Evolutionary conservation across 768 basidiomycete species (phyloP), one percentile per base, ranked within the genome.

Genomic region (Termitomyces sp.): DNA sequence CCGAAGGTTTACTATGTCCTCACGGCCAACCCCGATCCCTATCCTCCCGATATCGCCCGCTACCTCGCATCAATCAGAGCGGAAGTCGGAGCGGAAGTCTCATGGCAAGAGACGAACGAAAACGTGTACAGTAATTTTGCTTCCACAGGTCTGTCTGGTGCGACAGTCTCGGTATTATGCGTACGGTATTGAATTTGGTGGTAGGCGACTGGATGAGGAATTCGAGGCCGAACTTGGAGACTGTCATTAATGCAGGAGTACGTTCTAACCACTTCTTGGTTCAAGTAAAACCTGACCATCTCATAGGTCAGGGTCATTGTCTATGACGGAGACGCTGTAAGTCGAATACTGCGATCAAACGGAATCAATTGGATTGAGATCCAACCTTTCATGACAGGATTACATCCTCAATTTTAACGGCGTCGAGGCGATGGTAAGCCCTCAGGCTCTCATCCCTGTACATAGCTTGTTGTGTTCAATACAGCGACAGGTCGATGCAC

Each of bases 131-230:
- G 59, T 52, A 79, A 82, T 60, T 84, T 84, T 58, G 79, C 79
- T 8, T 60, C 65, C 7, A 81, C 81, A 16, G 82, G 81, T 68
- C 69, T 67, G 64, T 51, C 37, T 39, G 13, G 9, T 16, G 18
- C 26, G 9, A 12, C 3, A 39, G 22, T 34, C n/a, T 49, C 22
- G 1, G 12, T 14, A 4, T 5, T 26, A 4, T 30, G 8, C 22
- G 12, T 0, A 42, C 5, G 8, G 2, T 0, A 48, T 18, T 12
- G n/a, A 24, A 27, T 3, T 26, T 53, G 8, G 18, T 22, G n/a
- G 1, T 43, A 77, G 79, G 78, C 22, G 85, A 87, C 62, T 86
- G 83, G 83, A 86, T 86, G 82, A 69, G 74, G 46, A 79, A 74
- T 56, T 76, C 74, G 1, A 67, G 76, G 18, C 81, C 79, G 0